Base-by-base conservation (phyloP, 805 yeast genomes). In the Lipomyces oligophaga region DNA sequence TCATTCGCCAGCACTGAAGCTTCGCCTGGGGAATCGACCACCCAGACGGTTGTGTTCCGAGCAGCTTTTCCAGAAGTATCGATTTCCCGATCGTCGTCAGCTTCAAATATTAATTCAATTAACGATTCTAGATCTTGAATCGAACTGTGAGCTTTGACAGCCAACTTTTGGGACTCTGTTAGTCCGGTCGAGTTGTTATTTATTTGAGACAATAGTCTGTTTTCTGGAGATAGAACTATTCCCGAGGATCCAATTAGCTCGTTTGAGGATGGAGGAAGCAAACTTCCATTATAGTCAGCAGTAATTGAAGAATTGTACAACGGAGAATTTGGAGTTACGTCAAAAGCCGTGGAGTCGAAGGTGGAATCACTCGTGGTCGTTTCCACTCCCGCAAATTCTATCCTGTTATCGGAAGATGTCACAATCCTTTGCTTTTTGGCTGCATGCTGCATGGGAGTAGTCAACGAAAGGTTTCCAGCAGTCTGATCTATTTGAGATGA, bases 41-140 rank as follows among this genome's bases (percentile, higher is more conserved):
- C 38, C 53, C 55, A 47, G 3, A 47, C 18, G 6, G 36, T n/a
- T 27, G 54, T 41, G 7, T 16, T 8, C 4, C 34, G 26, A 5
- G 37, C 34, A 19, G 22, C 18, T 1, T 21, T 28, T 3, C 45
- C 50, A 13, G 56, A 52, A 4, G 56, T 52, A 18, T 52, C 56
- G 13, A n/a, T 16, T 11, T 31, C 55, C 8, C 15, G 18, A 15
- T 45, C 32, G 32, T 50, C 57, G 27, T 52, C 57, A 0, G 55
- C 54, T 32, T 51, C 52, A 36, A 52, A 45, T 5, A 52, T 32
- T 20, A 8, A 16, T 6, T 40, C 49, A 32, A 52, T 45, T 20
- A 52, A 4, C 21, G 18, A 22, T 37, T 49, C 37, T 5, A 52
- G 44, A 3, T 11, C 19, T 4, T 47, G 49, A 3, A 37, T 21